These are phyloP conservation scores for Suillus plorans DNA, from an alignment of 768 basidiomycete species.

Conservation along the genomic window DNA sequence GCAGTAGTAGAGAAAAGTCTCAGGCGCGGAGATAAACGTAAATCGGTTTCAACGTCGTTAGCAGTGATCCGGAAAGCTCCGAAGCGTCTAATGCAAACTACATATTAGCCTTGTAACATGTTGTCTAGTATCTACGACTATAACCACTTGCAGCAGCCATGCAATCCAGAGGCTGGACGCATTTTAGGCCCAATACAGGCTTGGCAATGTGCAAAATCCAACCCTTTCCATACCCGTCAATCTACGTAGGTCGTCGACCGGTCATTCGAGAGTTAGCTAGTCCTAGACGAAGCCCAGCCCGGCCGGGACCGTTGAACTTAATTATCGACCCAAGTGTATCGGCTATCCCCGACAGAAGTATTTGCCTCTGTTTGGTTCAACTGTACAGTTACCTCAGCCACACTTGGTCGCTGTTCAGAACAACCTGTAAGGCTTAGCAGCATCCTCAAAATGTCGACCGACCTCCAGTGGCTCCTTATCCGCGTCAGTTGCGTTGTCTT, in stretches of 20 bases:
- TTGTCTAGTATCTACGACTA: neutral
- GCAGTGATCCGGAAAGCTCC: neutral
- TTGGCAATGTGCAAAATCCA: neutral
- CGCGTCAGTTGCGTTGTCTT: constrained; percentile 55
- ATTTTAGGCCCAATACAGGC: neutral
- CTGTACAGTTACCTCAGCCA: constrained; percentile 36
- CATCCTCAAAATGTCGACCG: constrained; percentile 68
- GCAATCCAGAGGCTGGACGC: neutral
- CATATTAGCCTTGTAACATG: neutral
- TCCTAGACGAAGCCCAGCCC: no score
- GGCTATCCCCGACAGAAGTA: neutral
- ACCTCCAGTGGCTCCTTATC: constrained; percentile 92
- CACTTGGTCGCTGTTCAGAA: constrained; percentile 19
- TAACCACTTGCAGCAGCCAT: neutral
- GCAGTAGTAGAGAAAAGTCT: neutral
- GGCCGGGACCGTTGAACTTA: no score
- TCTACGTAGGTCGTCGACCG: neutral
- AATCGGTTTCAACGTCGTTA: neutral
- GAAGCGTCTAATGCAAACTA: neutral
- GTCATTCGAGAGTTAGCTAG: no score
- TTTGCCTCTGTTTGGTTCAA: constrained; percentile 29
- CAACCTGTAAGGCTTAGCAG: constrained; percentile 8
- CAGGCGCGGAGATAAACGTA: constrained; percentile 2
- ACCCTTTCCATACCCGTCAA: neutral
- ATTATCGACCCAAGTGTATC: neutral